phyloP scores from a whole-genome alignment of 768 basidiomycete genomes.

The Mycena galericulata region DNA sequence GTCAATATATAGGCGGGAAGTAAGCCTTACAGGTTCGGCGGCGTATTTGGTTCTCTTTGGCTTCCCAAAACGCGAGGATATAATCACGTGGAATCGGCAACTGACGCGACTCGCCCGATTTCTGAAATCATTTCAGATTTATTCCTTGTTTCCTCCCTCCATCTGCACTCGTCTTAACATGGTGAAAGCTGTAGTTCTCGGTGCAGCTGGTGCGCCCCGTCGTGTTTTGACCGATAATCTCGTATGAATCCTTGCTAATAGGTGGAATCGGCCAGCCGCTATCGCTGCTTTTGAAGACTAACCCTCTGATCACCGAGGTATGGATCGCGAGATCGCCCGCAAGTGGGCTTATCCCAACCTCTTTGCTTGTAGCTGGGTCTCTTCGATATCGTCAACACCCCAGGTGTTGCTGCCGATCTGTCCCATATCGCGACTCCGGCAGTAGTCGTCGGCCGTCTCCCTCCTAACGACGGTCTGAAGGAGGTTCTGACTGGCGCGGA shows the following conservation, averaged over 20 bases:
- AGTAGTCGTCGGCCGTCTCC: slow-evolving; percentile 84
- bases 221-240: slow-evolving; percentile 13
- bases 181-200: slow-evolving; percentile 93
- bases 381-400: slow-evolving; percentile 98
- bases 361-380: slow-evolving; percentile 72
- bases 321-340: slow-evolving; percentile 17
- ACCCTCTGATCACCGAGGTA: slow-evolving; percentile 85
- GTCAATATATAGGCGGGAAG: no score
- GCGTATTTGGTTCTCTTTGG: background rate
- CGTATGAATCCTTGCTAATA: slow-evolving; percentile 44
- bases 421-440: slow-evolving; percentile 93
- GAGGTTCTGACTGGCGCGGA: slow-evolving; percentile 88
- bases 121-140: slow-evolving; percentile 51
- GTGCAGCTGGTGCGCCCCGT: slow-evolving; percentile 81
- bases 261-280: slow-evolving; percentile 98
- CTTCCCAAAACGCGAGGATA: background rate
- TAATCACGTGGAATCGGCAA: slow-evolving; percentile 11
- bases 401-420: slow-evolving; percentile 95
- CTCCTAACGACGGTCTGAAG: slow-evolving; percentile 84
- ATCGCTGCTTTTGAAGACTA: slow-evolving; percentile 90
- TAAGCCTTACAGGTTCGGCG: no score
- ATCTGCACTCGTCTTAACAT: slow-evolving; percentile 33
- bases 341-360: slow-evolving; percentile 5
- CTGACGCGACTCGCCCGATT: slow-evolving; percentile 50
- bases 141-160: slow-evolving; percentile 20